Percentiles rank a stretch among this genome's conserved stretches.
Conservation (phyloP, 495 filamentous ascomycete species). For the Friedmanniomyces simplex region DNA sequence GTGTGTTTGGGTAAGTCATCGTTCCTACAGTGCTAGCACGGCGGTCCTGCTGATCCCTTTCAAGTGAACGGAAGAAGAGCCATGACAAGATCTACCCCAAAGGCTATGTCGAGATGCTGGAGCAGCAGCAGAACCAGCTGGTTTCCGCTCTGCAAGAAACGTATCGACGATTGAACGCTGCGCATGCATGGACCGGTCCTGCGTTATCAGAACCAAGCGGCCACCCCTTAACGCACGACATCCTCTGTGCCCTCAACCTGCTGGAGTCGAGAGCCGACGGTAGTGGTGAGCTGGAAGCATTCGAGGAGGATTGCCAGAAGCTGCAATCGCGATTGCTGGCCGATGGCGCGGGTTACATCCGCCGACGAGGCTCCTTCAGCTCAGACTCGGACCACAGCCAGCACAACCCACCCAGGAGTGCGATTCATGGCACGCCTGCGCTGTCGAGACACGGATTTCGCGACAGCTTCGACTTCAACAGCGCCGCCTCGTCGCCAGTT, state of each 20-base stretch:
- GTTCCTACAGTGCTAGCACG: too few species aligned
- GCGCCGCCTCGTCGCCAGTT: slow-evolving; percentile 1
- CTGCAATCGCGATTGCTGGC: slow-evolving; percentile 47
- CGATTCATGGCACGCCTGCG: not conserved
- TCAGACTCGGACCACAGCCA: slow-evolving; percentile 44
- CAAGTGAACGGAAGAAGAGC: slow-evolving; percentile 32
- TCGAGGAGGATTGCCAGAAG: slow-evolving; percentile 47
- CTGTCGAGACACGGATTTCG: slow-evolving; percentile 4
- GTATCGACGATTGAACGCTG: slow-evolving; percentile 42
- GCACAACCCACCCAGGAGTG: not conserved
- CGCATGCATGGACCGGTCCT: slow-evolving; percentile 47
- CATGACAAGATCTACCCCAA: slow-evolving; percentile 37
- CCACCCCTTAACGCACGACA: slow-evolving; percentile 55
- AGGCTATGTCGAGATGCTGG: slow-evolving; percentile 59
- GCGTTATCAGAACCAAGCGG: slow-evolving; percentile 43
- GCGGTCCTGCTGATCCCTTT: not conserved
- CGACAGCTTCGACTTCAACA: slow-evolving; percentile 2
- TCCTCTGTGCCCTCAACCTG: slow-evolving; percentile 50
- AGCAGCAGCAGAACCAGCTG: slow-evolving; percentile 55
- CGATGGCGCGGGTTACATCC: slow-evolving; percentile 34
- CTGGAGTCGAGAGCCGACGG: slow-evolving; percentile 36
- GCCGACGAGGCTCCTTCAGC: slow-evolving; percentile 44
- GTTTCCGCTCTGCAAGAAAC: slow-evolving; percentile 52
- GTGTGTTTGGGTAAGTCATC: slow-evolving; percentile 28
- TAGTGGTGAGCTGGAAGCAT: slow-evolving; percentile 39